Base-by-base conservation (phyloP, 192 early-diverging fungal genomes). In the Lobulomyces angularis region DNA sequence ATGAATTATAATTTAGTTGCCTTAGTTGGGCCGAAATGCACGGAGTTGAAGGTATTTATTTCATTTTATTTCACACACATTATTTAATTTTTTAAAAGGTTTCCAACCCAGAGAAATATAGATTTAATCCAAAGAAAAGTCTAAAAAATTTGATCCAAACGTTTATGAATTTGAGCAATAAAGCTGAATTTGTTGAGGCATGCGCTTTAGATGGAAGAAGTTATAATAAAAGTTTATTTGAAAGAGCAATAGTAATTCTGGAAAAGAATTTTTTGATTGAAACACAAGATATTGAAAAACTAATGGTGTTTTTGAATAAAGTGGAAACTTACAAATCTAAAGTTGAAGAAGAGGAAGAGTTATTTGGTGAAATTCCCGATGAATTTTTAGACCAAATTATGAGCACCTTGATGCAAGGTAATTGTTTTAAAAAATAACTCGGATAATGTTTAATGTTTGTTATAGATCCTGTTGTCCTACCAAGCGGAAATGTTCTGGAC, bases 401-500 rank as follows among this genome's bases (percentile, higher is more conserved):
- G 50, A 35, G 33, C 8, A 51, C 35, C 9, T 37, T 54, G 11
- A 30, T 37, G 17, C 26, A 25, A 9, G 23, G 23, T 35, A 12
- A n/a, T 14, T 23, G 0, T 17, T 12, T 23, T 46, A 76, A 88
- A 92, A n/a, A n/a, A n/a, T n/a, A n/a, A n/a, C n/a, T 61, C 89
- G 88, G 6, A 39, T 96, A 24, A 46, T 90, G 45, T 84, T 61
- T n/a, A 69, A n/a, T 73, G 8, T 65, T 94, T 30, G 95, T 98
- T 80, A 77, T 83, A 31, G 86, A 98, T 49, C 94, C 94, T 3
- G 94, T 98, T 24, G 63, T 83, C 0, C 50, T 98, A 22, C 94
- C 94, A 6, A 81, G 80, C 0, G 88, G 86, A 2, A 69, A 67
- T 30, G 63, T 62, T 2, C 77, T 98, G 47, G 94, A 98, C 50